Base-by-base conservation (phyloP, 2,329 filamentous ascomycete genomes). In the Sphaerulina vaccinii region DNA sequence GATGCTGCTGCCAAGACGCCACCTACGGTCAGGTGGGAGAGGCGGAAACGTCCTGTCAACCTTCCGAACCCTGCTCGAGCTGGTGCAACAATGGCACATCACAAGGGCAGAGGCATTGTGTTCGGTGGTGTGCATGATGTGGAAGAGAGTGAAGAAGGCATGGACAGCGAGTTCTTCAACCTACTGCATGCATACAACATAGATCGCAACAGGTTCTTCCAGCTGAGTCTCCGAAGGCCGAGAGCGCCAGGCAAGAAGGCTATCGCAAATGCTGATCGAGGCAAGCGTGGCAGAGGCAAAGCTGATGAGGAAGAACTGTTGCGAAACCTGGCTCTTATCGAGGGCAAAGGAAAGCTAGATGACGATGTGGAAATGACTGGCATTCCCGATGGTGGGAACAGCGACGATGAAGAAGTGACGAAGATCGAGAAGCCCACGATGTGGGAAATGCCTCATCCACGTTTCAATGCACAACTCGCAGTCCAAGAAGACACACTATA, bases 161-260 rank as follows among this genome's bases (percentile, higher is more conserved):
- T 99, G 60, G 92, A 99, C 49, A 95, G 89, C 66, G 91, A 96
- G 69, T 99, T 99, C 72, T 99, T 97, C 75, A 92, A 96, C 63
- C 82, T 85, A 50, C 73, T 97, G 19, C 95, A 88, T 65, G 88
- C 91, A 4, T 97, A 91, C 89, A 96, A 95, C 66, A 84, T 96
- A 57, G 93, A 97, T 65, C 83, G 92, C 53, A 99, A 99, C 68
- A 81, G 93, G 7, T 97, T 96, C 74, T 96, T 97, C 75, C 88
- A 87, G 2, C 77, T 97, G 38, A 75, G 77, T 8, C 75, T 97
- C 39, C 80, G 91, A 46, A 88, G 90, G 61, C 82, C 89, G 2
- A 84, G 90, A 21, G 63, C 63, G 5, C 59, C 56, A 2, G 75
- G 79, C 16, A 85, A 82, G 59, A 79, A 77, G 29, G 73, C 55